These are phyloP conservation scores for Suillus occidentalis DNA, from an alignment of 768 basidiomycete species.

Conservation along the genomic window DNA sequence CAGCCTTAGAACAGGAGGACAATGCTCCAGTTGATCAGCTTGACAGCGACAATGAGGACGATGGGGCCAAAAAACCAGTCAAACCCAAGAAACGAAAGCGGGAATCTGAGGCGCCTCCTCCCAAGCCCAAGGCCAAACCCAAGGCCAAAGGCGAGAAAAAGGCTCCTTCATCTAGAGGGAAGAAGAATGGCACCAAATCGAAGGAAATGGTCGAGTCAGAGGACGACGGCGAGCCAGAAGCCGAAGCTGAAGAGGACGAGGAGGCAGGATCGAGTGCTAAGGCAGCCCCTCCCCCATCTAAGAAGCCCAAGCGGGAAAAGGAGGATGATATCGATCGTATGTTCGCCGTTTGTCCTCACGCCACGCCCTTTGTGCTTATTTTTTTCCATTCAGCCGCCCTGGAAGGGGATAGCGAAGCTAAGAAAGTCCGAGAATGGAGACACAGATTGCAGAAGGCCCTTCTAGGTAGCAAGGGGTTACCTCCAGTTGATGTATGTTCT, in stretches of 20 bases:
- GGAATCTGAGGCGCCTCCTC: constrained; percentile 48
- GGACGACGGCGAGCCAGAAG: constrained; percentile 53
- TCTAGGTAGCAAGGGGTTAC: constrained; percentile 61
- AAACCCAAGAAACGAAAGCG: constrained; percentile 64
- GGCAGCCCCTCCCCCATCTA: constrained; percentile 59
- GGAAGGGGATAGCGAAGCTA: constrained; percentile 58
- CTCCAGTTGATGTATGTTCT: constrained; percentile 61
- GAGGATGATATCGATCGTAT: constrained; percentile 63
- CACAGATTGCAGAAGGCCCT: constrained; percentile 90
- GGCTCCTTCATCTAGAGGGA: constrained; percentile 32
- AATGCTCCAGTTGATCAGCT: constrained; percentile 71
- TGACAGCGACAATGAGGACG: constrained; percentile 51
- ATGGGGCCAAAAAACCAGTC: constrained; percentile 46
- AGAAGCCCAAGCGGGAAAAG: constrained; percentile 61
- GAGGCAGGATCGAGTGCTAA: constrained; percentile 52
- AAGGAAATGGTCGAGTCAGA: constrained; percentile 67
- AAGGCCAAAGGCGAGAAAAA: constrained; percentile 48
- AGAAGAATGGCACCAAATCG: constrained; percentile 61
- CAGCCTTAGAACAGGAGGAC: constrained; percentile 48
- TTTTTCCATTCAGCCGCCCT: constrained; percentile 37
- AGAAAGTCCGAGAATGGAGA: constrained; percentile 86
- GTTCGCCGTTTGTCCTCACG: constrained; percentile 17
- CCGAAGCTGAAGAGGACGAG: constrained; percentile 47
- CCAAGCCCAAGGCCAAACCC: constrained; percentile 41
- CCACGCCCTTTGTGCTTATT: constrained; percentile 10